Evolutionary conservation across 345 rosid genomes (phyloP), one percentile per base, ranked within the genome.

Genomic region (Camelina neglecta): DNA sequence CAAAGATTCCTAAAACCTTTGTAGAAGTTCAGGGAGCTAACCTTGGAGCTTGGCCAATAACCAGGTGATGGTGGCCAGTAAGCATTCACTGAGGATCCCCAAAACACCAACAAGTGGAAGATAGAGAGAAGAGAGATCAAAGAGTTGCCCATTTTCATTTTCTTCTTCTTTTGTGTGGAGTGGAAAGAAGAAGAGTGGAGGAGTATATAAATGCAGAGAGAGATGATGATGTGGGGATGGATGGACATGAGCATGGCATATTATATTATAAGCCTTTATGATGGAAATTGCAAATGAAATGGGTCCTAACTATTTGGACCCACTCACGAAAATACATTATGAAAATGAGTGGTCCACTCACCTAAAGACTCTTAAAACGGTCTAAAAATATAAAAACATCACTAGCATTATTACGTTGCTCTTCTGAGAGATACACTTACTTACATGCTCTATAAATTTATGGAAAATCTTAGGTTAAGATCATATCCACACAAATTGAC

Each of bases 1-100:
- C 99, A 95, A n/a, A 95, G 93, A 69, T 87, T 95, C 67, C 72
- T 88, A 70, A 83, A 92, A 0, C 97, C 97, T 20, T 86, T 72
- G 69, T 84, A 82, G 62, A 89, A 95, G 84, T 82, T 86, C 77
- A 88, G 49, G 12, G 97, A 61, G 75, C 75, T 79, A 86, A 95
- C 85, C 82, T 79, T 90, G 21, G 96, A 65, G 80, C 96, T 92
- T 66, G 99, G 99, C 92, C 92, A 85, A 78, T 90, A 92, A 47
- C 97, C 98, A 66, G 98, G 98, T 48, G 93, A 84, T 58, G 97
- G 98, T 29, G 92, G 96, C 90, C 90, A 80, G 29, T 69, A 61
- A 65, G 92, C 96, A 77, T 74, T 77, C 76, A 62, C 80, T 33
- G 82, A 80, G 29, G 76, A 56, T 26, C 72, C 61, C 63, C 83